phyloP scores from a whole-genome alignment of 768 basidiomycete species.

The Boletus reticulatus region DNA sequence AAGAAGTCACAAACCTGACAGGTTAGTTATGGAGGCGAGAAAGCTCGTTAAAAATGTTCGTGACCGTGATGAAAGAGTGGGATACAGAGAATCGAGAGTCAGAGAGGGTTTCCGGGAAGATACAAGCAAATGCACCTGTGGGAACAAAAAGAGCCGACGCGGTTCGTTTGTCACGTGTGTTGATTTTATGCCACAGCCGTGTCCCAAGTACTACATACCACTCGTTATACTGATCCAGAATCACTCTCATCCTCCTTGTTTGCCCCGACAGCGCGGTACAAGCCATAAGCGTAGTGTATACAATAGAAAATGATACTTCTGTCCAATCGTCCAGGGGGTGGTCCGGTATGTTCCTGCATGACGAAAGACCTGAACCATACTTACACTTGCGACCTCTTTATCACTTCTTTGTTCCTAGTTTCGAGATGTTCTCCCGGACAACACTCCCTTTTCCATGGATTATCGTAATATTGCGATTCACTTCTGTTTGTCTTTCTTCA shows the following conservation, averaged over 20 bases:
- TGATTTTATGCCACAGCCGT: constrained; percentile 17
- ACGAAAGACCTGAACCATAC: neutral
- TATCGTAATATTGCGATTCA: constrained; percentile 18
- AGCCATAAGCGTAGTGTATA: neutral
- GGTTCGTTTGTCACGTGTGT: constrained; percentile 35
- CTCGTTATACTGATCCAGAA: too few relatives aligned
- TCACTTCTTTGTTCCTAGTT: constrained; percentile 17
- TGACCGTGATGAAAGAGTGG: constrained; percentile 6
- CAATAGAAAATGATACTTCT: neutral
- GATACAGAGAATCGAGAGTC: neutral
- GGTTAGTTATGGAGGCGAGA: constrained; percentile 9
- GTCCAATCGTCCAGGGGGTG: too few relatives aligned
- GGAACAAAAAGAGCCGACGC: constrained; percentile 20
- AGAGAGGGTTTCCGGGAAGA: constrained; percentile 12
- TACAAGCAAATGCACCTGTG: constrained; percentile 8
- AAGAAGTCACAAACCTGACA: constrained; percentile 9
- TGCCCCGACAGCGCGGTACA: neutral
- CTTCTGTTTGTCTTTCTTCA: constrained; percentile 18
- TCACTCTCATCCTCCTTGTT: neutral
- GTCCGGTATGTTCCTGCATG: neutral
- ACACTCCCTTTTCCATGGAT: constrained; percentile 14
- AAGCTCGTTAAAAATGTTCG: constrained; percentile 16
- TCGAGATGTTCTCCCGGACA: constrained; percentile 24
- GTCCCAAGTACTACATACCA: too few relatives aligned
- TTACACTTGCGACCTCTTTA: neutral